Conservation (phyloP, 805 yeast genomes). For the Saturnispora mendoncae region DNA sequence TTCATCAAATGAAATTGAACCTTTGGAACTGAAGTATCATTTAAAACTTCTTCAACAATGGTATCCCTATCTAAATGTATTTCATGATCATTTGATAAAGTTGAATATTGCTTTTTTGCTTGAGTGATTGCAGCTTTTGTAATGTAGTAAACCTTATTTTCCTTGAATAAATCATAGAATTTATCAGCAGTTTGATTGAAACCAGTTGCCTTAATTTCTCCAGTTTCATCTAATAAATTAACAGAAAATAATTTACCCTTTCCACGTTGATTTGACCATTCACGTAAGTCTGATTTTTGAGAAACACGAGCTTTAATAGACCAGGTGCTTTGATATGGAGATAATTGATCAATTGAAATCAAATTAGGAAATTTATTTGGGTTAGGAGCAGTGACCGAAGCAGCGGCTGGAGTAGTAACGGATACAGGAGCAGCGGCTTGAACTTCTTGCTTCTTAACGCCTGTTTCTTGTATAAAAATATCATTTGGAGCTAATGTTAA, state of each 20-base stretch:
- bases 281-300: slow-evolving; percentile 76
- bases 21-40: slow-evolving; percentile 62
- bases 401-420: neutral
- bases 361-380: slow-evolving; percentile 31
- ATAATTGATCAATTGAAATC: slow-evolving; percentile 74
- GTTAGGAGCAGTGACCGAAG: slow-evolving; percentile 4
- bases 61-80: slow-evolving; percentile 74
- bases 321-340: slow-evolving; percentile 90
- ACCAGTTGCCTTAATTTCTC: slow-evolving; percentile 93
- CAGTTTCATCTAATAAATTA: slow-evolving; percentile 85
- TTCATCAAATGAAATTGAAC: slow-evolving; percentile 68
- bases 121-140: slow-evolving; percentile 73
- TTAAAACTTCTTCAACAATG: slow-evolving; percentile 55
- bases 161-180: slow-evolving; percentile 67
- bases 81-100: slow-evolving; percentile 83
- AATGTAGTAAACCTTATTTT: slow-evolving; percentile 81
- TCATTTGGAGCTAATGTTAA: slow-evolving; percentile 1
- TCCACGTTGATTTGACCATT: slow-evolving; percentile 80
- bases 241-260: slow-evolving; percentile 86
- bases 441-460: no score
- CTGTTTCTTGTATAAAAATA: slow-evolving; percentile 1
- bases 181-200: slow-evolving; percentile 82
- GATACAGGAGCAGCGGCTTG: no score
- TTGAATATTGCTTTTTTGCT: slow-evolving; percentile 80
- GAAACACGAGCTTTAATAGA: slow-evolving; percentile 89